phyloP scores from a whole-genome alignment of 169 alveolate species.

The Neospora caninum region DNA sequence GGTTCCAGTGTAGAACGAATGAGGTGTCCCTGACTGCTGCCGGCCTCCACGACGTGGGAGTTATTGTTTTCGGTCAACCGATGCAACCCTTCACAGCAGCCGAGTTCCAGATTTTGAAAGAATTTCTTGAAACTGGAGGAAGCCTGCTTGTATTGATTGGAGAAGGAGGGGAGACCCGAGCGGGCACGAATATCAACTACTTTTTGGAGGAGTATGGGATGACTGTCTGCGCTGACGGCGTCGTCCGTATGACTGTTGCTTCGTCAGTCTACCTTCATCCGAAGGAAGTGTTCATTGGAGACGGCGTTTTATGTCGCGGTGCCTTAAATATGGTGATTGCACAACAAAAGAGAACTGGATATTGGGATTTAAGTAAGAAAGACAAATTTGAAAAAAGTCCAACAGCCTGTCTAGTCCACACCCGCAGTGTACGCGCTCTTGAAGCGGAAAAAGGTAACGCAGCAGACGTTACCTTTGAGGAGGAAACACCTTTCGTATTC shows the following conservation, averaged over 20 bases:
- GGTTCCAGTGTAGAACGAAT: not conserved
- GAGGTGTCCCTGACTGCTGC: not conserved
- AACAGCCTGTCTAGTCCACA: not conserved
- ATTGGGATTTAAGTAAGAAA: not conserved
- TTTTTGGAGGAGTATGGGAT: conserved; percentile 26
- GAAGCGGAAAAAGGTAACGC: not conserved
- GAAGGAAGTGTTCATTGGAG: not conserved
- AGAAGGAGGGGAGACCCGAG: conserved; percentile 18
- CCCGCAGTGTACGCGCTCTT: not conserved
- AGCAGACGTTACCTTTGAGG: not conserved
- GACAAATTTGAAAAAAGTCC: not conserved
- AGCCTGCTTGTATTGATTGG: not conserved
- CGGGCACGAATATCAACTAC: conserved; percentile 29
- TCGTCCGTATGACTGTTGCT: conserved; percentile 13
- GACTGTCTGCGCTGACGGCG: conserved; percentile 11
- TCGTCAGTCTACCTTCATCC: not conserved
- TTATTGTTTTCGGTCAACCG: not conserved
- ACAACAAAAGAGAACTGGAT: not conserved
- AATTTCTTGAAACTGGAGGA: not conserved
- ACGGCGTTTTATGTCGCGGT: conserved; percentile 3
- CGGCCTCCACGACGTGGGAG: not conserved
- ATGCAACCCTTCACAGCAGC: not conserved
- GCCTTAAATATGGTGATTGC: not conserved
- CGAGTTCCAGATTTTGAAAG: not conserved
- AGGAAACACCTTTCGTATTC: not conserved